phyloP scores from a whole-genome alignment of 805 yeast species.

The Lachancea fermentati region DNA sequence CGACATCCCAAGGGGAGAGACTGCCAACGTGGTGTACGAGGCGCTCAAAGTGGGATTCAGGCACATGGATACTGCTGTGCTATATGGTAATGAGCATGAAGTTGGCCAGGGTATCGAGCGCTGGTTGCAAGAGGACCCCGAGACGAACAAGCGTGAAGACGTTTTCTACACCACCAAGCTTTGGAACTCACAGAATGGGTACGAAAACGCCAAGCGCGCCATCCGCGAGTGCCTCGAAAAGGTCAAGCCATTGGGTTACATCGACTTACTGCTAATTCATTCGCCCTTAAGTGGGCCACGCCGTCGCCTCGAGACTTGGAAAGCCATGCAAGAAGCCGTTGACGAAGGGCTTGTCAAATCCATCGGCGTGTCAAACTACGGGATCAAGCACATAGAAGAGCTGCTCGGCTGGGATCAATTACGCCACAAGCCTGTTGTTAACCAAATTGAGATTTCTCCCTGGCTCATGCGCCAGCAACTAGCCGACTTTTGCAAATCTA shows the following conservation, averaged over 20 bases:
- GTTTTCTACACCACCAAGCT: conserved; percentile 65
- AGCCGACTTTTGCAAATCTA: conserved; percentile 50
- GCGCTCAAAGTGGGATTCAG: conserved; percentile 67
- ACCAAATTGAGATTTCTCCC: conserved; percentile 81
- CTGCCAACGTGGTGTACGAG: conserved; percentile 41
- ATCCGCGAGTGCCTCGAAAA: conserved; percentile 48
- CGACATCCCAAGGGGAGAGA: conserved; percentile 35
- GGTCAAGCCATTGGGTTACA: conserved; percentile 54
- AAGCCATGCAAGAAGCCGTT: conserved; percentile 69
- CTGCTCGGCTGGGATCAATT: conserved; percentile 51
- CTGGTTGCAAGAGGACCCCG: conserved; percentile 45
- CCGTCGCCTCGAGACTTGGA: conserved; percentile 56
- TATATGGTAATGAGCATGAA: conserved; percentile 60
- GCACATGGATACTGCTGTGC: conserved; percentile 67
- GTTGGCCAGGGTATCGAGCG: conserved; percentile 52
- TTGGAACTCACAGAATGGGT: conserved; percentile 65
- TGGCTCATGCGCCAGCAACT: conserved; percentile 69
- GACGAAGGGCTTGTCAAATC: conserved; percentile 52
- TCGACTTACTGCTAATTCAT: conserved; percentile 66
- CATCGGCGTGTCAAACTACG: conserved; percentile 78
- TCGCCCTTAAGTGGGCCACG: conserved; percentile 48
- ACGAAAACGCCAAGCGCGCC: conserved; percentile 50
- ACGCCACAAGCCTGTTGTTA: conserved; percentile 58
- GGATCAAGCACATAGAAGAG: conserved; percentile 53
- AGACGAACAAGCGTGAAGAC: conserved; percentile 42